A percentile compares a stretch with the other conserved stretches of the same genome.
phyloP scores from a whole-genome alignment of 78 protist genomes.

The Chrysochromulina parva region DNA sequence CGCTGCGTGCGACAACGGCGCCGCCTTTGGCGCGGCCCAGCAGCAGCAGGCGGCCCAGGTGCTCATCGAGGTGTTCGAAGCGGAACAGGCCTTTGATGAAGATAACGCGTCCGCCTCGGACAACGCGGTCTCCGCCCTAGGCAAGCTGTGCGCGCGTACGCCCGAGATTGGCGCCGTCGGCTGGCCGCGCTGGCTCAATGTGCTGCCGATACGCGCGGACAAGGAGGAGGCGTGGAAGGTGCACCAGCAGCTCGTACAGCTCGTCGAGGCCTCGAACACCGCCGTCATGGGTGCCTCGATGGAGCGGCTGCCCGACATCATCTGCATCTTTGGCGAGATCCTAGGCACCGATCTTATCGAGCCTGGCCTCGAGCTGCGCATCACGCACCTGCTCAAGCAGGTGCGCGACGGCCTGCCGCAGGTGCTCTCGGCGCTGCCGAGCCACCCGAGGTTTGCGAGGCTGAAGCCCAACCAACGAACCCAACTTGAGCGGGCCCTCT shows the following conservation, averaged over 20 bases:
- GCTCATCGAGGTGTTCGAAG: conserved; percentile 1
- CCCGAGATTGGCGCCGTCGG: neutral
- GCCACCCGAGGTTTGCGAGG: neutral
- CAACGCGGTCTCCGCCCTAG: conserved; percentile 75
- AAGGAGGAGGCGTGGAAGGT: neutral
- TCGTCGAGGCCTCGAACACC: neutral
- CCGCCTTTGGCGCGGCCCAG: neutral
- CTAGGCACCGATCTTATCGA: neutral
- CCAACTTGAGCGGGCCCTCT: neutral
- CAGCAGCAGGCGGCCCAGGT: conserved; percentile 1
- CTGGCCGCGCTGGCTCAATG: neutral
- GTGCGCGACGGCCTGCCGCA: neutral
- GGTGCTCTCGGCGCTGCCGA: neutral
- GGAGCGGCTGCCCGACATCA: conserved; percentile 1
- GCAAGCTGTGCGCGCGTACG: conserved; percentile 52
- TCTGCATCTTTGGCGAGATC: neutral
- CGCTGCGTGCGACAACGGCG: conserved; percentile 63
- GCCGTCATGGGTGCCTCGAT: neutral
- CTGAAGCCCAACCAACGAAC: neutral
- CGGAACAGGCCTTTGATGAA: neutral
- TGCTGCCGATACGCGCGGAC: conserved; percentile 6
- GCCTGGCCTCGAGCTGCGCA: too few species aligned
- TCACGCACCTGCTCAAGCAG: neutral
- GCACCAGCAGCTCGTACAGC: neutral
- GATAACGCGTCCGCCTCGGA: conserved; percentile 41